Evolutionary conservation across 164 flowering plant species (phyloP), one percentile per base, ranked within the genome.

Genomic region (Echeveria elegans): DNA sequence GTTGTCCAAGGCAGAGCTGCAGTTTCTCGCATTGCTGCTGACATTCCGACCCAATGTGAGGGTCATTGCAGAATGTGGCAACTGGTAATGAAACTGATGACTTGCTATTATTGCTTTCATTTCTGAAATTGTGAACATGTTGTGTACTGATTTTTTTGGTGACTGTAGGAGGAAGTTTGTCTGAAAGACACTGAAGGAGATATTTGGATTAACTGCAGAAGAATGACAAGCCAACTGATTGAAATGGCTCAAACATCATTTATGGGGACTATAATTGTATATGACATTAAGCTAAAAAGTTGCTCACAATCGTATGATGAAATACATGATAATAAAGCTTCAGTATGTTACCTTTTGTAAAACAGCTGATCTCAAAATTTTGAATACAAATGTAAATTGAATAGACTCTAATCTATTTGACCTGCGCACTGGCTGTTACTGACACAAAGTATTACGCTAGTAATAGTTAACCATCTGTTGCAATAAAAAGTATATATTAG

Each of bases 21-120:
- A 86, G 73, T 88, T 83, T 77, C 90, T 88, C 32, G 89, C 91
- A n/a, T 65, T 88, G 72, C 91, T 88, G 72, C 95, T 91, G 3
- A 63, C 79, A 0, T 83, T 88, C 40, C 77, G 95, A 31, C 91
- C 95, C 14, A 80, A 72, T 21, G 88, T 86, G 62, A 77, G 82
- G 65, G 88, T 86, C 52, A 78, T 86, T 69, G 88, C 91, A 47
- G 95, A 86, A 63, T 85, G 95, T 63, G 95, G 95, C 45, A 88
- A 88, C 80, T 88, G 91, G 95, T 88, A 75, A 65, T 18, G 1
- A n/a, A 52, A 9, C 43, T 14, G 24, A 21, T 21, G 9, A 16
- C 18, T 26, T 11, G 5, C 18, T 34, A 16, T 5, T 34, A 34
- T 19, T 64, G 26, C 16, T 63, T 11, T 1, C 47, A 32, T 43